Evolutionary conservation across 176 grass and related monocot species (phyloP).

Genomic region (Paspalum vaginatum): DNA sequence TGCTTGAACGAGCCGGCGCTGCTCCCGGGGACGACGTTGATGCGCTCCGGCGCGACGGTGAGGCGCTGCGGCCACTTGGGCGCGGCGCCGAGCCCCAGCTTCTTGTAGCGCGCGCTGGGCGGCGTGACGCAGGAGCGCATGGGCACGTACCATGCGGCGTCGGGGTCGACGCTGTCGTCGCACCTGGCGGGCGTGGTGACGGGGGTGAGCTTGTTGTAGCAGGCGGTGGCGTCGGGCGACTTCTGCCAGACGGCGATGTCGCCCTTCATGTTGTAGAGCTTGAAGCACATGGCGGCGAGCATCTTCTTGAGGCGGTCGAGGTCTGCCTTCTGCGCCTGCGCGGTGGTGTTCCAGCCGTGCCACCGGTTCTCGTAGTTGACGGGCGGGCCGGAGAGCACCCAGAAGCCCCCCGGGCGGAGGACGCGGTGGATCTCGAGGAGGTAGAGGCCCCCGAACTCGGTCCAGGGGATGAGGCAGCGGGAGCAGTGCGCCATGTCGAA

Average conservation of each 20-base stretch:
- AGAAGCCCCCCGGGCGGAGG: slow-evolving; percentile 83
- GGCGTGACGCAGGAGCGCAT: slow-evolving; percentile 76
- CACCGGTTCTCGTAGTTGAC: slow-evolving; percentile 95
- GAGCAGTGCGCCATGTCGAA: slow-evolving; percentile 98
- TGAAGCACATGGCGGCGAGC: slow-evolving; percentile 86
- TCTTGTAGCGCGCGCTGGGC: slow-evolving; percentile 60
- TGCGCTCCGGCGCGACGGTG: slow-evolving; percentile 54
- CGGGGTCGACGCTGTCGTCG: slow-evolving; percentile 86
- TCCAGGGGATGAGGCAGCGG: slow-evolving; percentile 87
- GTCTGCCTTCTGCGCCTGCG: slow-evolving; percentile 75
- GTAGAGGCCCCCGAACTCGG: slow-evolving; percentile 88
- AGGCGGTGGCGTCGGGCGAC: slow-evolving; percentile 48
- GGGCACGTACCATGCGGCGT: slow-evolving; percentile 90
- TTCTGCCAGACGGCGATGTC: slow-evolving; percentile 98
- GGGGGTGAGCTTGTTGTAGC: slow-evolving; percentile 77
- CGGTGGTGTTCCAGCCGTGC: slow-evolving; percentile 97
- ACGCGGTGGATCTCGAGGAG: slow-evolving; percentile 85
- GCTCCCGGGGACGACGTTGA: slow-evolving; percentile 65
- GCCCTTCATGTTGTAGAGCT: slow-evolving; percentile 77
- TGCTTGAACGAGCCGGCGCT: slow-evolving; percentile 72
- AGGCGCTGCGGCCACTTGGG: slow-evolving; percentile 92
- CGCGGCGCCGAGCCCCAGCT: slow-evolving; percentile 44
- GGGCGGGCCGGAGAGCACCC: slow-evolving; percentile 93
- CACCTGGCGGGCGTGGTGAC: slow-evolving; percentile 71
- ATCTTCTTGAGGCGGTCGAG: slow-evolving; percentile 68